Conservation (phyloP, 2,329 filamentous ascomycete genomes). For the Trichoderma koningii region DNA sequence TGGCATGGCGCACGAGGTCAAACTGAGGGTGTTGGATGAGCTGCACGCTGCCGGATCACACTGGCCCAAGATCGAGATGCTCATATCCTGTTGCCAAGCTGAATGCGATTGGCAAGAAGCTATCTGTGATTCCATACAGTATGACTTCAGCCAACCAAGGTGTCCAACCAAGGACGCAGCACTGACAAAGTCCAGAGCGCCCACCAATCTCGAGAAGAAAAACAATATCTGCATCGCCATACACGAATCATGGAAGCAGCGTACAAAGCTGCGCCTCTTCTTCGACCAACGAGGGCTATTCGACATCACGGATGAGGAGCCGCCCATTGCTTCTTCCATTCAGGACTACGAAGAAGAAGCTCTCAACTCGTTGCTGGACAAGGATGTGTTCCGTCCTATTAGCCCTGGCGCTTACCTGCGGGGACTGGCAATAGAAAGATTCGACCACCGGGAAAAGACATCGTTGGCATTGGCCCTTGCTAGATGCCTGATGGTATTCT, state of each 20-base stretch:
- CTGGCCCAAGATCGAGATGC: constrained; percentile 14
- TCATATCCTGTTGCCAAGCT: constrained; percentile 24
- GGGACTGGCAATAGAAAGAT: constrained; percentile 12
- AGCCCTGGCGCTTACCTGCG: constrained; percentile 7
- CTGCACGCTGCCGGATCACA: not conserved
- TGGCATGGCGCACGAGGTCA: constrained; percentile 11
- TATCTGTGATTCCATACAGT: constrained; percentile 18
- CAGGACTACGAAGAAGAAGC: constrained; percentile 16
- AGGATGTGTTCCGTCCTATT: constrained; percentile 19
- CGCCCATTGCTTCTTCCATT: constrained; percentile 7
- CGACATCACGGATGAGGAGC: constrained; percentile 20
- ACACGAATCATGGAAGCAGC: constrained; percentile 8
- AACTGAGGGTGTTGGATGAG: constrained; percentile 21
- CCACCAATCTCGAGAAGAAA: not conserved
- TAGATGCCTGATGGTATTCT: constrained; percentile 23
- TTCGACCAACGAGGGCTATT: constrained; percentile 23
- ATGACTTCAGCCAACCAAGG: not conserved
- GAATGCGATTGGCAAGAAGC: constrained; percentile 24
- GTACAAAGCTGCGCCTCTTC: constrained; percentile 21
- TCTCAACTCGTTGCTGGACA: constrained; percentile 14
- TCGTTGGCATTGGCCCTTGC: constrained; percentile 18
- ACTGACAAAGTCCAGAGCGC: not conserved
- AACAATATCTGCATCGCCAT: constrained; percentile 21
- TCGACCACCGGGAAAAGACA: constrained; percentile 20
- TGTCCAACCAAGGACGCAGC: not conserved